These are phyloP conservation scores for Lactuca sativa DNA, from an alignment of 129 eudicot species.

Conservation along the genomic window DNA sequence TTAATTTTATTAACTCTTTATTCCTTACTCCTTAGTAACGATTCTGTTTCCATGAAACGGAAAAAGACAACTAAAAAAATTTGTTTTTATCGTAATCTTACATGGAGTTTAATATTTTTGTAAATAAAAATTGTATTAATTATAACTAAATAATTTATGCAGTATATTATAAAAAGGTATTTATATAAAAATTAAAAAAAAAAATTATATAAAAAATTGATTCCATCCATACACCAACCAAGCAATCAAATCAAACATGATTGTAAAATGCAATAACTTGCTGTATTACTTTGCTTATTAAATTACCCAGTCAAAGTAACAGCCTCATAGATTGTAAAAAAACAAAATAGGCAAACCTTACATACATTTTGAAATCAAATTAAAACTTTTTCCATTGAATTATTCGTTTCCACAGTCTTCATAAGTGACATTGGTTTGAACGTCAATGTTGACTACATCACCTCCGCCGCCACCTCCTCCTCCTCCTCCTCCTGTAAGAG, in stretches of 20 bases:
- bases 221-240: background rate
- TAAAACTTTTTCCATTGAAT: conserved; percentile 10
- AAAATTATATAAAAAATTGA: too few relatives aligned
- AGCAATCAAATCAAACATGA: background rate
- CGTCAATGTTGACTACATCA: background rate
- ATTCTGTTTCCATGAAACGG: too few relatives aligned
- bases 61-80: too few relatives aligned
- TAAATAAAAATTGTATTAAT: too few relatives aligned
- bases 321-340: background rate
- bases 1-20: too few relatives aligned
- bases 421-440: background rate
- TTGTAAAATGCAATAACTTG: background rate
- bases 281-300: background rate
- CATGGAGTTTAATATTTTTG: too few relatives aligned
- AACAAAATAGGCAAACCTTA: conserved; percentile 7
- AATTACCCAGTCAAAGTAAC: background rate
- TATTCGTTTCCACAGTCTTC: conserved; percentile 3
- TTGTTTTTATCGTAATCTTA: too few relatives aligned
- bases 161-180: too few relatives aligned
- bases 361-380: conserved; percentile 12
- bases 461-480: conserved; percentile 30
- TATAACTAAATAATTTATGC: too few relatives aligned
- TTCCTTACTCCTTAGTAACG: too few relatives aligned
- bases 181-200: too few relatives aligned
- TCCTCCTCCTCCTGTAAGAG: conserved; percentile 27